Base-by-base conservation (phyloP, 2,329 filamentous ascomycete genomes). In the Xylaria sp. region DNA sequence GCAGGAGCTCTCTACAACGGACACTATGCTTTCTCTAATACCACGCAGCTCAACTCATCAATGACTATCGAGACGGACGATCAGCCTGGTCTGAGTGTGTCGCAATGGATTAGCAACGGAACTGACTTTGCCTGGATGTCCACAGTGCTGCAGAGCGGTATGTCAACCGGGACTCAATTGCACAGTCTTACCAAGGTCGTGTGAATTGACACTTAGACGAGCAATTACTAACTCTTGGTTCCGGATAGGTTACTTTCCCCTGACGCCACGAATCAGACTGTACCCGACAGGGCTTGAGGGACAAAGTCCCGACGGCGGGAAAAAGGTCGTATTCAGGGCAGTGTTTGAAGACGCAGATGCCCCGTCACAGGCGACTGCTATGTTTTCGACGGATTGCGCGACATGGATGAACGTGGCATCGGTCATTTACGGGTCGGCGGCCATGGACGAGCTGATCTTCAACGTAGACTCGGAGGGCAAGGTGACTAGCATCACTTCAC, bases 341-440 rank as follows among this genome's bases (percentile, higher is more conserved):
- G 72, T 77, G 36, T 80, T 79, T 49, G 77, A 79, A 65, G 77
- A 78, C 38, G 72, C 77, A 9, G 68, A 72, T 23, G 72, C 61
- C 3, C 67, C 71, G 1, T 68, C 71, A 9, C 62, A 73, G 15
- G 68, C 72, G 1, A 65, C 70, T 10, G 73, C 72, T n/a, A 75
- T 78, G 71, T 84, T 74, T 76, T 85, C 68, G 73, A 81, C 68
- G 6, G 74, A 77, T 28, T 77, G 76, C 53, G 76, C 74, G 17
- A 73, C 73, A 1, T 77, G 76, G 75, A 73, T 77, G 23, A 71
- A 73, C 11, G 68, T 77, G 26, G 76, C 76, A 54, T 75, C 74
- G 4, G 72, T 77, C 13, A 75, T 75, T 53, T 77, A 77, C 31
- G 75, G 71, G 13, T 74, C 74, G 1, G 72, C 70, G 7, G 71